Base-by-base conservation (phyloP, 2,329 filamentous ascomycete species). In the Periconia sp. region DNA sequence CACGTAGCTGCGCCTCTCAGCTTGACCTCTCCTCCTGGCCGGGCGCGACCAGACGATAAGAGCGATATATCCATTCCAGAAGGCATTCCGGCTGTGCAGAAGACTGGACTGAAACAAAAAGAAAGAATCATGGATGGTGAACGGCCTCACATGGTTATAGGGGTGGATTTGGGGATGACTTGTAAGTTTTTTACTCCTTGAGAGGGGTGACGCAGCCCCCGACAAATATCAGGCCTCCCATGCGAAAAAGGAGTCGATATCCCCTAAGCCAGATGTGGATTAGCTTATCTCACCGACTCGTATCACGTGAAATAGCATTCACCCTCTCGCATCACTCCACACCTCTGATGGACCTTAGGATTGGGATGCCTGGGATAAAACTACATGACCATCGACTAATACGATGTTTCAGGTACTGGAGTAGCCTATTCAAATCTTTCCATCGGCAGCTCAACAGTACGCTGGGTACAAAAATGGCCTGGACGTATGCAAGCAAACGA, bases 401-500 rank as follows among this genome's bases (percentile, higher is more conserved):
- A 11, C 23, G 47, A 55, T n/a, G 8, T 30, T 44, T 5, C 20
- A 72, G 66, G 63, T 59, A 74, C 71, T 13, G 72, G 71, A 42
- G 72, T 74, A n/a, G 64, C 72, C 8, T 74, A 74, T 44, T 63
- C 63, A 10, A 74, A 74, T 45, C 62, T 71, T 5, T 69, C 70
- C 1, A 70, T 70, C n/a, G 69, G 70, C 19, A 65, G 61, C 17
- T 64, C 69, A 15, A 67, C 60, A 5, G 60, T 74, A 2, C 57
- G 70, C 3, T 70, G 66, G 57, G 63, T 74, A 8, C 69, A 80
- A 63, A 79, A 82, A 69, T 84, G 81, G 81, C 82, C 81, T 0
- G 81, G 81, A 2, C 77, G 77, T 42, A 77, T 77, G 11, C 79
- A 80, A 50, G 77, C 76, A 52, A 79, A 79, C 47, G 81, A 84